These are phyloP conservation scores for Ascochyta viciae-villosae DNA, from an alignment of 2,329 filamentous ascomycete species.

Conservation along the genomic window DNA sequence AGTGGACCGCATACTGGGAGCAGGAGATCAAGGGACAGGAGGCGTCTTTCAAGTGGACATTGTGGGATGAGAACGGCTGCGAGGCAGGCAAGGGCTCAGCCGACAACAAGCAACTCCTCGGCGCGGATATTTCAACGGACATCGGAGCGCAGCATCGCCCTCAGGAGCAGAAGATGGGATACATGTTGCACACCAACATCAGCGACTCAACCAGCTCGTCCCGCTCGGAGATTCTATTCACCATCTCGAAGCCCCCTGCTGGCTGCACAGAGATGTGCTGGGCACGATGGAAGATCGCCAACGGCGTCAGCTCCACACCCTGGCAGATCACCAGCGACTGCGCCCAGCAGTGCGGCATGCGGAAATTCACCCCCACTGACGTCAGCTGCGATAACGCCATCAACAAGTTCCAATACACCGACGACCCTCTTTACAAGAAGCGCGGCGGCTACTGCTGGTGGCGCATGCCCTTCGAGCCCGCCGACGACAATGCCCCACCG, in stretches of 20 bases:
- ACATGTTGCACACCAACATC: not conserved
- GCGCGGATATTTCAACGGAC: not conserved
- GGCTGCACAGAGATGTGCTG: not conserved
- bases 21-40: conserved; percentile 3
- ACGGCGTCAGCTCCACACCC: not conserved
- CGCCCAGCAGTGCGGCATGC: not conserved
- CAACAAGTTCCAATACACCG: conserved; percentile 5
- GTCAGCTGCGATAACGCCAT: not conserved
- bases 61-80: conserved; percentile 18
- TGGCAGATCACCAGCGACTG: conserved; percentile 8
- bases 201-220: not conserved
- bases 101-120: not conserved
- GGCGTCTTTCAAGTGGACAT: conserved; percentile 4
- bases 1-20: conserved; percentile 9
- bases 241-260: not conserved
- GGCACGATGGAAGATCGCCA: not conserved
- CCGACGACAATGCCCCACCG: not conserved
- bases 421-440: conserved; percentile 3
- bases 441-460: conserved; percentile 7
- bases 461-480: conserved; percentile 2
- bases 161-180: not conserved
- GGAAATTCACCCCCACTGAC: not conserved
- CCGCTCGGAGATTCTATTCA: not conserved
- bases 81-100: conserved; percentile 3
- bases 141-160: not conserved